phyloP scores from a whole-genome alignment of 257 asterid species.

The Solanum megistacrolobum region DNA sequence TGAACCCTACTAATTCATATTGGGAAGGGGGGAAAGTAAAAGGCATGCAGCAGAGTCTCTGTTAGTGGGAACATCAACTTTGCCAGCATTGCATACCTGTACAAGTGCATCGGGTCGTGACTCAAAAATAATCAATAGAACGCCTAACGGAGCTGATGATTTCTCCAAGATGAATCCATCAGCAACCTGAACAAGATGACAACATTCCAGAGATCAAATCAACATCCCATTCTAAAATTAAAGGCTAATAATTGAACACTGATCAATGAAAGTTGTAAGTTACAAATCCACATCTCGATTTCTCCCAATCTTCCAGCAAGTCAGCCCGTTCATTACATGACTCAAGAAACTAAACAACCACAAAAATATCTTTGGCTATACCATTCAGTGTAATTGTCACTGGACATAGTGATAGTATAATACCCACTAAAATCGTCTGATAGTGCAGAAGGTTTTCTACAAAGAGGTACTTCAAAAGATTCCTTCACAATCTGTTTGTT shows the following conservation, averaged over 20 bases:
- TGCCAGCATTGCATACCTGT: conserved; percentile 35
- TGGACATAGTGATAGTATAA: background rate
- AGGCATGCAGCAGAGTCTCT: background rate
- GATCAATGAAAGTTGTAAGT: background rate
- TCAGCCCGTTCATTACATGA: background rate
- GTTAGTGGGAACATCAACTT: background rate
- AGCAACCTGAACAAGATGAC: conserved; percentile 39
- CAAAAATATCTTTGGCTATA: background rate
- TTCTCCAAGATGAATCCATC: conserved; percentile 69
- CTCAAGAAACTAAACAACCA: background rate
- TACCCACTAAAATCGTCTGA: background rate
- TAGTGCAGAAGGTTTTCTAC: background rate
- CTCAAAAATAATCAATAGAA: conserved; percentile 68
- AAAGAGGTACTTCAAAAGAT: background rate
- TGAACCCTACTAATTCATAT: background rate
- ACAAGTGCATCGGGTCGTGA: conserved; percentile 85
- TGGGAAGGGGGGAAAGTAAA: background rate
- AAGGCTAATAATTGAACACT: background rate
- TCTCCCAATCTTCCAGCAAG: background rate
- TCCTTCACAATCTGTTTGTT: background rate
- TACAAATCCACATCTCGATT: background rate
- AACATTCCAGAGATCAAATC: background rate
- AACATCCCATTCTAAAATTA: background rate
- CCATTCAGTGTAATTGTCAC: background rate
- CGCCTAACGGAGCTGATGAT: conserved; percentile 64